phyloP scores from a whole-genome alignment of 208 protist genomes.

The Crithidia thermophila region DNA sequence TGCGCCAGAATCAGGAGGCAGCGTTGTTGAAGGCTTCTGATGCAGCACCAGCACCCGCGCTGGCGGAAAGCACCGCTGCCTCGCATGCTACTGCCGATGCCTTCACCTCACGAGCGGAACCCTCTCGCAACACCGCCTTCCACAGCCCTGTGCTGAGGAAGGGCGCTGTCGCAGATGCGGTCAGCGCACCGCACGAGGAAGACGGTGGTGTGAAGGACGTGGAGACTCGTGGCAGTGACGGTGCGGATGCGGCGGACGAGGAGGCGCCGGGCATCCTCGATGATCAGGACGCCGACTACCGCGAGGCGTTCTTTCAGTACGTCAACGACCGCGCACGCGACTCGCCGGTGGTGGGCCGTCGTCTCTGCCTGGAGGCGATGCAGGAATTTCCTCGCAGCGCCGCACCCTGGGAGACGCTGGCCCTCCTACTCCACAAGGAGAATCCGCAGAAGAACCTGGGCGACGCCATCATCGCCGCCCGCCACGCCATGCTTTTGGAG shows the following conservation, averaged over 20 bases:
- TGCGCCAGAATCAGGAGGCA: background rate
- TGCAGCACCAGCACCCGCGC: background rate
- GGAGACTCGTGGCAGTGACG: too few species aligned
- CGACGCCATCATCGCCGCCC: slow-evolving; percentile 68
- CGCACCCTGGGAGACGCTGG: slow-evolving; percentile 67
- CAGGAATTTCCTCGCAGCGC: slow-evolving; percentile 64
- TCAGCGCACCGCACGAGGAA: too few species aligned
- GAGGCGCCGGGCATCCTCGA: slow-evolving; percentile 40
- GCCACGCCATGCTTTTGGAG: slow-evolving; percentile 61
- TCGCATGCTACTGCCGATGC: too few species aligned
- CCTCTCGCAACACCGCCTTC: too few species aligned
- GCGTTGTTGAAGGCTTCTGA: background rate
- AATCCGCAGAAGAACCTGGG: slow-evolving; percentile 50
- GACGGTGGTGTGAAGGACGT: too few species aligned
- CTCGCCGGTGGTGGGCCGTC: slow-evolving; percentile 43
- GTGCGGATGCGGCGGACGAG: background rate
- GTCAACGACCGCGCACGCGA: slow-evolving; percentile 60
- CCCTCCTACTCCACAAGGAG: slow-evolving; percentile 68
- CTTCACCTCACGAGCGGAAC: too few species aligned
- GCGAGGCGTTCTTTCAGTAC: slow-evolving; percentile 59
- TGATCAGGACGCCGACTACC: slow-evolving; percentile 57
- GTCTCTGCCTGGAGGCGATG: slow-evolving; percentile 66
- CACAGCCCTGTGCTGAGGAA: background rate
- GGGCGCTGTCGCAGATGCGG: too few species aligned
- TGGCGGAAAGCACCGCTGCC: background rate